These are phyloP conservation scores for Auricularia cornea DNA, from an alignment of 768 basidiomycete genomes.

Conservation along the genomic window DNA sequence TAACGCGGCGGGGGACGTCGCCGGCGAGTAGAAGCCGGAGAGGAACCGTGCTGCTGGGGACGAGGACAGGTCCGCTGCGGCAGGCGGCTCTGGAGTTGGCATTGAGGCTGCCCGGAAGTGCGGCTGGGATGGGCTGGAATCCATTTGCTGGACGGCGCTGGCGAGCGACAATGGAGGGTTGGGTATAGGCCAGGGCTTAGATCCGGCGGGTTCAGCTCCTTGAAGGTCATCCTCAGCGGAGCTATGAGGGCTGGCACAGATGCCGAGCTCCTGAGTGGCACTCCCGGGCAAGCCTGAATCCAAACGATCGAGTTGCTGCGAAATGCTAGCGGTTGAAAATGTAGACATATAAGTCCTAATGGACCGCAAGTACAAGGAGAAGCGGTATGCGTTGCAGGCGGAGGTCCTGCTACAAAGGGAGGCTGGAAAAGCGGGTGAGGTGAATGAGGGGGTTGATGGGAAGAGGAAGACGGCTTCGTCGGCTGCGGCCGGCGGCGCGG, in stretches of 20 bases:
- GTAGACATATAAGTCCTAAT: not conserved
- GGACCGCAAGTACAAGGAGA: too few species aligned
- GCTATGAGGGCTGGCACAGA: not conserved
- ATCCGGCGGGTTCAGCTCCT: not conserved
- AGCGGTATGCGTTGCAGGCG: too few species aligned
- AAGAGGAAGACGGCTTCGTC: too few species aligned
- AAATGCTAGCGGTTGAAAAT: not conserved
- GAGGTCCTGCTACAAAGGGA: too few species aligned
- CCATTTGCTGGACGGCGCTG: not conserved
- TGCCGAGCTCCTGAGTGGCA: not conserved
- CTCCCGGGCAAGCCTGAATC: not conserved
- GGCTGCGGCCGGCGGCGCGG: too few species aligned
- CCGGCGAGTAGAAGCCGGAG: conserved; percentile 45
- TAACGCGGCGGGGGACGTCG: conserved; percentile 14
- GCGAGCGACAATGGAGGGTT: not conserved
- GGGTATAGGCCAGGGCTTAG: not conserved
- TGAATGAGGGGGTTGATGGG: too few species aligned
- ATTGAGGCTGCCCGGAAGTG: not conserved
- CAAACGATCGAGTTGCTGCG: not conserved
- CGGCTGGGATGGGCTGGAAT: not conserved
- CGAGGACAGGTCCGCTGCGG: conserved; percentile 14
- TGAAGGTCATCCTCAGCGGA: not conserved
- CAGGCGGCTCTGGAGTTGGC: not conserved
- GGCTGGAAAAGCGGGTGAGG: too few species aligned
- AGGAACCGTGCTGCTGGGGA: conserved; percentile 75